Conservation (phyloP, 2,329 filamentous ascomycete genomes). For the Lachnellula subtilissima region DNA sequence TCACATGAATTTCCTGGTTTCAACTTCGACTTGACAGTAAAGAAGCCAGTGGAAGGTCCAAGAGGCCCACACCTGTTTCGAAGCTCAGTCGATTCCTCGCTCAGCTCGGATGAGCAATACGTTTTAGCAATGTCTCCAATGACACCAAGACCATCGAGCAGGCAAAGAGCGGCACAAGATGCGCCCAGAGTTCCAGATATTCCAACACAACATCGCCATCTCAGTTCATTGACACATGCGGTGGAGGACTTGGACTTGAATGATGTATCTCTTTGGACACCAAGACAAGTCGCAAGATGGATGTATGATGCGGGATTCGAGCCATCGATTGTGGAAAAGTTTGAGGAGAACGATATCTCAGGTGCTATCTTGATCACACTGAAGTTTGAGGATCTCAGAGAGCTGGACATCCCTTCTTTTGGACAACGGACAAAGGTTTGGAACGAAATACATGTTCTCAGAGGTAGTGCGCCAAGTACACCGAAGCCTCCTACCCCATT, state of each 20-base stretch:
- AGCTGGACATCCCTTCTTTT: conserved; percentile 76
- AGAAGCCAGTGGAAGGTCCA: conserved; percentile 70
- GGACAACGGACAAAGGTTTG: conserved; percentile 75
- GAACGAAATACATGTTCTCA: conserved; percentile 70
- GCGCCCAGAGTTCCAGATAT: conserved; percentile 24
- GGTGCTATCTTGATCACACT: conserved; percentile 84
- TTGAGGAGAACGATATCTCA: conserved; percentile 88
- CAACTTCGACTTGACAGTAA: conserved; percentile 51
- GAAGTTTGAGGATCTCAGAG: conserved; percentile 81
- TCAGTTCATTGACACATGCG: conserved; percentile 53
- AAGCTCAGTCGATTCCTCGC: conserved; percentile 56
- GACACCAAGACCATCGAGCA: conserved; percentile 55
- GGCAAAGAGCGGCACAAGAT: conserved; percentile 24
- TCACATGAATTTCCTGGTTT: conserved; percentile 53
- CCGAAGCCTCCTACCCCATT: conserved; percentile 55
- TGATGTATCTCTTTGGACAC: conserved; percentile 62
- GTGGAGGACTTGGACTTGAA: conserved; percentile 53
- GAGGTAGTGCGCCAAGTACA: conserved; percentile 48
- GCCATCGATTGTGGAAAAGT: conserved; percentile 70
- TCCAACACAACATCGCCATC: conserved; percentile 33
- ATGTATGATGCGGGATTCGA: conserved; percentile 84
- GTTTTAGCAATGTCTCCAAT: conserved; percentile 69
- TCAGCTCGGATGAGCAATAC: conserved; percentile 44
- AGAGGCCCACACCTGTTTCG: conserved; percentile 84
- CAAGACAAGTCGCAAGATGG: conserved; percentile 75